Base-by-base conservation (phyloP, 805 yeast species). In the Candida nemodendra region DNA sequence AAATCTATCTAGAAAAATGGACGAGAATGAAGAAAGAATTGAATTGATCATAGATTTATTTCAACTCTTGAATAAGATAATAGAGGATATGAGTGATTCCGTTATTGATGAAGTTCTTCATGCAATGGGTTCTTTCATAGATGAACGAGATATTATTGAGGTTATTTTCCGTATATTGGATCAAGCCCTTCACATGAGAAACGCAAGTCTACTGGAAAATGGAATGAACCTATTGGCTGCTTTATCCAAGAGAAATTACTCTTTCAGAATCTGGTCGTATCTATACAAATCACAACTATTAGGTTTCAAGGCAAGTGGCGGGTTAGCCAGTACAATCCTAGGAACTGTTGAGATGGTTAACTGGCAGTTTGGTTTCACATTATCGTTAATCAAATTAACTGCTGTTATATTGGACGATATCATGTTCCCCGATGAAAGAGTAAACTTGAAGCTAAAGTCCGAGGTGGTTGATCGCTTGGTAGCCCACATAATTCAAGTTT, bases 201-300 rank as follows among this genome's bases (percentile, higher is more conserved):
- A 77, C 38, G 61, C 74, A 5, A 50, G 61, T 0, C 53, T 78
- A 0, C 59, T 79, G 17, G 65, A 69, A 16, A 59, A 69, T 1
- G 65, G 80, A 12, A 51, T 79, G 15, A 58, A 70, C 9, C 71
- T 85, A 16, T 62, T 87, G 21, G 61, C 70, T 1, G 65, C 72
- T 0, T 13, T 65, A 76, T 27, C 66, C 67, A 27, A 65, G 65
- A 32, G 61, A 19, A 56, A 76, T 5, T 74, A 69, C 27, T 77
- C 95, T 0, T 71, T 74, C 42, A 68, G 87, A 39, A 83, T 89
- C 3, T 90, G 96, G 96, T 74, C 88, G 0, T 82, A 82, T 52
- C 59, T 91, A 11, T 72, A 78, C 16, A 77, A 78, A 34, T 82
- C 95, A 0, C 72, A 77, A 14, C 63, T 89, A 19, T 64, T 88